Base-by-base conservation (phyloP, 1,284 basidiomycete genomes). In the Malassezia nana region DNA sequence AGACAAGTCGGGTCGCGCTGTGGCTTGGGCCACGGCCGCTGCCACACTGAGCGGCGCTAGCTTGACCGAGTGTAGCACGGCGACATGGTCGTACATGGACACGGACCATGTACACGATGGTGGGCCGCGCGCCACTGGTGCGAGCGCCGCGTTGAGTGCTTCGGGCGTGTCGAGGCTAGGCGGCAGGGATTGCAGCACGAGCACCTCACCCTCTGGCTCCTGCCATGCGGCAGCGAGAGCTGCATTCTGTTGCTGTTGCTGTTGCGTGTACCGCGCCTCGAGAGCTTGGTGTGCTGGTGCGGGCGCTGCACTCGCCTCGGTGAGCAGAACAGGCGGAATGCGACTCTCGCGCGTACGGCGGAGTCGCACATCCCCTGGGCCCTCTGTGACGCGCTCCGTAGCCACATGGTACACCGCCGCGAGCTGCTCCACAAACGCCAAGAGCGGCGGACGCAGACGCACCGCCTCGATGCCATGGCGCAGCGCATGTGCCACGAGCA, bases 391-490 rank as follows among this genome's bases (percentile, higher is more conserved):
- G n/a, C 32, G 32, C 30, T 46, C 48, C 6, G 22, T 26, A 5
- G 45, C 62, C 10, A 74, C 59, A 45, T 58, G 51, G 57, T 66
- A 74, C 2, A 58, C 59, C 0, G 44, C 46, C 6, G 67, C 68
- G 5, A 72, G 55, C 46, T 63, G 62, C 47, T 64, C 65, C 6
- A 64, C 64, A 22, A 72, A 71, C 43, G 65, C 57, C 38, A 69
- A 58, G 39, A 67, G 63, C 22, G 59, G 55, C 45, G 48, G 50
- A 50, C 59, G 63, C 15, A 66, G 55, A 2, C 64, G 54, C 12
- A 64, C 15, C 7, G 52, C 46, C 26, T 55, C 47, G 20, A 22
- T 13, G 10, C 33, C 42, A 8, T 9, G 32, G 39, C 52, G 52
- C 22, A 51, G 9, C 4, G 33, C 28, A 39, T n/a, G 22, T 25